A percentile compares a stretch with the other conserved stretches of the same genome.
phyloP scores from a whole-genome alignment of 495 filamentous ascomycete genomes.

The Trichoderma gamsii region DNA sequence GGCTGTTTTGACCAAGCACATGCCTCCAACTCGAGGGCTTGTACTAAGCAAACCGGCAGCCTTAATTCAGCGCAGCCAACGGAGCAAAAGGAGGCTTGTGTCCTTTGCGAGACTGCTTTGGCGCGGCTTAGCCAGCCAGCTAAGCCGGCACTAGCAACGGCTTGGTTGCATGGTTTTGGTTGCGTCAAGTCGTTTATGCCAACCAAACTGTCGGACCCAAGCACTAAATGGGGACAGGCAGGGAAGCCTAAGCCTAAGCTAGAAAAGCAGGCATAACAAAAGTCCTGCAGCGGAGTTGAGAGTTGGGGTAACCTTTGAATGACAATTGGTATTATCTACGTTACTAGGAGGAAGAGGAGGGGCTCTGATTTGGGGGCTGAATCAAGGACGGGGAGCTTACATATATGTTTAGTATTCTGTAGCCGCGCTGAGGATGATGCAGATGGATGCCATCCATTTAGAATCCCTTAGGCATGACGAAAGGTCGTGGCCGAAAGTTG shows the following conservation, averaged over 20 bases:
- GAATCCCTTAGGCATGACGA: not conserved
- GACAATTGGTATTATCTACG: not conserved
- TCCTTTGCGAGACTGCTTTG: not conserved
- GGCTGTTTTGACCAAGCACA: conserved; percentile 3
- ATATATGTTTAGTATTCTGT: not conserved
- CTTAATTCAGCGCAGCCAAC: not conserved
- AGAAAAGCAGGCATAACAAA: not conserved
- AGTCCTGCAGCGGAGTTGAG: not conserved
- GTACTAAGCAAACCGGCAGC: not conserved
- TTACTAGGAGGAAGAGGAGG: not conserved
- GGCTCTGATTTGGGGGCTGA: no score
- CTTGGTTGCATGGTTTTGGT: not conserved
- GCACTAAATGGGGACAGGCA: not conserved
- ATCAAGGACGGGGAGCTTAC: no score
- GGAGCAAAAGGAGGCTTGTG: not conserved
- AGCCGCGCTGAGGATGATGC: not conserved
- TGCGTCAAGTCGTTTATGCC: not conserved
- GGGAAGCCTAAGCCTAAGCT: not conserved
- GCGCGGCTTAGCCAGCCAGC: not conserved
- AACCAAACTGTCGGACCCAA: not conserved
- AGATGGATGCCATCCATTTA: not conserved
- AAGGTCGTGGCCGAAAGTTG: not conserved
- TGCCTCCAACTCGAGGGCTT: not conserved
- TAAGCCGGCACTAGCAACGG: not conserved
- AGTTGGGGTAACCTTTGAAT: not conserved